Conservation (phyloP, 2,329 filamentous ascomycete genomes). For the Cryphonectria nitschkei region DNA sequence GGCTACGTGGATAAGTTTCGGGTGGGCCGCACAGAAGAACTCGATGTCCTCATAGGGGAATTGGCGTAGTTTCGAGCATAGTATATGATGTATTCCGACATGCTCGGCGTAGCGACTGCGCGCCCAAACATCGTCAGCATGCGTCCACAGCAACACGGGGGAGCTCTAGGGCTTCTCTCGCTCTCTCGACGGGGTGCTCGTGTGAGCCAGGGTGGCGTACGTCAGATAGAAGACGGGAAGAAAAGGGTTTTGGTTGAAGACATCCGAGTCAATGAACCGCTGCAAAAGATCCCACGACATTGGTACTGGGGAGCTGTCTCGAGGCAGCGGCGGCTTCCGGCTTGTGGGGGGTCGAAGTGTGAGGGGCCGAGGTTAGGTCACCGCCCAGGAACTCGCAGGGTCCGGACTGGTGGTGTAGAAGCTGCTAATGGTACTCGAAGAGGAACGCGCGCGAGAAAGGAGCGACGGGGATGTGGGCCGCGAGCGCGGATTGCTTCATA, state of each 20-base stretch:
- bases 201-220: conserved; percentile 55
- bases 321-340: conserved; percentile 16
- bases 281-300: conserved; percentile 88
- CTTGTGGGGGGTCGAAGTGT: conserved; percentile 29
- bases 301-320: conserved; percentile 40
- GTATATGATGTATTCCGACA: conserved; percentile 86
- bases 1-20: neutral
- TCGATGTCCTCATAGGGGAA: conserved; percentile 91
- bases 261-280: conserved; percentile 90
- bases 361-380: conserved; percentile 8
- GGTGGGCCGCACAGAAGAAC: conserved; percentile 64
- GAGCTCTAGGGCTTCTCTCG: conserved; percentile 12
- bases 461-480: conserved; percentile 34
- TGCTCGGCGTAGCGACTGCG: conserved; percentile 83
- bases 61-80: conserved; percentile 85
- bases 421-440: conserved; percentile 18
- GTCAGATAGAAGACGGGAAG: conserved; percentile 87
- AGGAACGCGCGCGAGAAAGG: conserved; percentile 35
- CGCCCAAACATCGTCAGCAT: conserved; percentile 20
- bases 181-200: neutral
- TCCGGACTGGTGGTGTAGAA: neutral
- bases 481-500: conserved; percentile 43
- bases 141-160: conserved; percentile 5
- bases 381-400: conserved; percentile 12
- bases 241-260: conserved; percentile 90